Evolutionary conservation across 106 monocot genomes (phyloP), one percentile per base, ranked within the genome.

Genomic region (Allium sativum): DNA sequence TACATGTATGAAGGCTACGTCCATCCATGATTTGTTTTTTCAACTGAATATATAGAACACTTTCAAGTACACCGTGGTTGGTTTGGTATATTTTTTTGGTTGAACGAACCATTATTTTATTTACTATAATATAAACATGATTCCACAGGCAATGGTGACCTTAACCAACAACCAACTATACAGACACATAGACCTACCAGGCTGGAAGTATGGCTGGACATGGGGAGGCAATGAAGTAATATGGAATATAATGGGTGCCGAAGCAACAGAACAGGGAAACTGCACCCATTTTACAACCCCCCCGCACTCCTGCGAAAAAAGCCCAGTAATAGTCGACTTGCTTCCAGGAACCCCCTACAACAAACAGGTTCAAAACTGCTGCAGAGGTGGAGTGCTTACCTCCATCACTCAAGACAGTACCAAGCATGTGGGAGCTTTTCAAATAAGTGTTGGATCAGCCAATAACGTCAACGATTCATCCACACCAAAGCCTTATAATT

Each of bases 201-300:
- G 94, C 3, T 94, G 94, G 94, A 77, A 31, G 18, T 56, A 86
- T 14, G 55, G 86, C n/a, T 94, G 89, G 89, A 70, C 61, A 0
- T 94, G 83, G 94, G 48, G 73, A 0, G 71, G 72, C 0, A 70
- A 86, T 0, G 83, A 95, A 40, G 76, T 81, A 7, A 95, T 90
- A 18, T 86, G 82, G 89, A 68, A 59, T 45, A 68, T 81, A 16
- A 46, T 31, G 8, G 90, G 90, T 0, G 90, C 86, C 0, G 94
- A 95, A 66, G 79, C 90, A 15, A 77, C 94, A 3, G 74, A 86
- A 54, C 86, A 86, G 46, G 94, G 94, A 7, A 77, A 95, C 77
- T 95, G 90, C 70, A 72, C 76, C 4, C 76, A 61, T 19, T 76
- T 81, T 66, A 58, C 21, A 1, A 42, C 18, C 10, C 20, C 76